A percentile compares a stretch with the other conserved stretches of the same genome.
These are phyloP conservation scores for Triticum turgidum DNA, from an alignment of 176 grass and related monocot species.

Conservation along the genomic window DNA sequence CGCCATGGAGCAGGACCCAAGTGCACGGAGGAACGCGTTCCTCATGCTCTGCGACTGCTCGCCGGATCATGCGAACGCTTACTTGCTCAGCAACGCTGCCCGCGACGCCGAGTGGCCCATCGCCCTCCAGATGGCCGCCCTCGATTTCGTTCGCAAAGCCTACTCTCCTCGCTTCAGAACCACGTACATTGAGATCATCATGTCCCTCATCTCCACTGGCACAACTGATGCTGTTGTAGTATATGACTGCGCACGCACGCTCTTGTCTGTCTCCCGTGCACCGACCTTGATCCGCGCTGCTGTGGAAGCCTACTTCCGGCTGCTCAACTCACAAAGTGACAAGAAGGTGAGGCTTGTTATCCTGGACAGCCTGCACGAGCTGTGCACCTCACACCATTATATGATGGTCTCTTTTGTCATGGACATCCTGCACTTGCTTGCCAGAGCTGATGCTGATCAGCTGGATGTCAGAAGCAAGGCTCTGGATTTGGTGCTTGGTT, in stretches of 20 bases:
- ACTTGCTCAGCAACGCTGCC: too few species aligned
- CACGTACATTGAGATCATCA: too few species aligned
- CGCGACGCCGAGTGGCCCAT: too few species aligned
- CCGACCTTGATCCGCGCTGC: conserved; percentile 6
- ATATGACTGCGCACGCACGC: conserved; percentile 53
- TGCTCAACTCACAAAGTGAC: conserved; percentile 64
- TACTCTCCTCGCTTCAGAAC: too few species aligned
- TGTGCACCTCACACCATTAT: conserved; percentile 42
- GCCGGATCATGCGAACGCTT: too few species aligned
- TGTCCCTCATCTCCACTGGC: too few species aligned
- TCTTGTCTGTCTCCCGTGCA: conserved; percentile 46
- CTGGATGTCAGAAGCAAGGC: conserved; percentile 58
- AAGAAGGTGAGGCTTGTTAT: conserved; percentile 75
- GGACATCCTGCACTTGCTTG: conserved; percentile 51
- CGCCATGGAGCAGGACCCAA: too few species aligned
- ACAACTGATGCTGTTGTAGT: background rate
- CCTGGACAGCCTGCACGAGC: conserved; percentile 58
- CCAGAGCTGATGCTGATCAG: background rate
- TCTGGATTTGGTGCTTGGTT: conserved; percentile 55
- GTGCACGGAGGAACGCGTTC: too few species aligned
- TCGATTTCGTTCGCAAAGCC: too few species aligned
- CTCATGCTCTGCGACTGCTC: too few species aligned
- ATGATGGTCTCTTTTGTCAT: conserved; percentile 57
- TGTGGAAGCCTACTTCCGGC: conserved; percentile 43
- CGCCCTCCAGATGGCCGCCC: too few species aligned